Evolutionary conservation across 108 stramenopile species (phyloP), one percentile per base, ranked within the genome.

Genomic region (Conticribra guillardii): DNA sequence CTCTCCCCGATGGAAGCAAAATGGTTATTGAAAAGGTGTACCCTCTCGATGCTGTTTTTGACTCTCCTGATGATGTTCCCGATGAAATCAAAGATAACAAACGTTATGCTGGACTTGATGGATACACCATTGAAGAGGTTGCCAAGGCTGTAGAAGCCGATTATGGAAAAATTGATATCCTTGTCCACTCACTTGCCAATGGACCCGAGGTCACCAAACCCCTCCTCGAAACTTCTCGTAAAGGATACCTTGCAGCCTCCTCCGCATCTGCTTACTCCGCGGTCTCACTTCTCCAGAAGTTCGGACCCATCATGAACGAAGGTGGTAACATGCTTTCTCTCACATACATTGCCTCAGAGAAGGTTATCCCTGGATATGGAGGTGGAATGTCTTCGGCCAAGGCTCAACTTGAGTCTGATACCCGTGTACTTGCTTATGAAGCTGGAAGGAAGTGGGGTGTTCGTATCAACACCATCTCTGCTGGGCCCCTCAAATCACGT

Each of bases 151-250:
- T 99, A 61, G 91, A 95, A 73, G 91, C 88, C n/a, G 98, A 99
- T 70, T 99, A 96, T 72, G 98, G 96, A 26, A 94, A 93, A 61
- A 95, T 99, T 69, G 98, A 99, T 76, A 95, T 97, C 73, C 75
- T 99, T 23, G 93, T 99, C 34, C 98, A 99, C 85, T 96, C 97
- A 31, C 96, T 99, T 69, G 98, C 98, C 61, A 99, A 99, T 72
- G 98, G 98, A 28, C 98, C 98, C 46, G 98, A 99, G 70, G 98
- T 99, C 24, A 96, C 96, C 68, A 97, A 97, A 82, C 98, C 98
- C 14, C 94, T 99, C 31, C 91, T 99, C 29, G 97, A 99, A 76
- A 98, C 97, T 27, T 87, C 87, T 57, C 88, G 97, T 31, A 95
- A 93, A 66, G 98, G 98, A 55, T 99, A 99, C 85, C 89, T 99